phyloP scores from a whole-genome alignment of 495 filamentous ascomycete species.

The Aspergillus cristatus region DNA sequence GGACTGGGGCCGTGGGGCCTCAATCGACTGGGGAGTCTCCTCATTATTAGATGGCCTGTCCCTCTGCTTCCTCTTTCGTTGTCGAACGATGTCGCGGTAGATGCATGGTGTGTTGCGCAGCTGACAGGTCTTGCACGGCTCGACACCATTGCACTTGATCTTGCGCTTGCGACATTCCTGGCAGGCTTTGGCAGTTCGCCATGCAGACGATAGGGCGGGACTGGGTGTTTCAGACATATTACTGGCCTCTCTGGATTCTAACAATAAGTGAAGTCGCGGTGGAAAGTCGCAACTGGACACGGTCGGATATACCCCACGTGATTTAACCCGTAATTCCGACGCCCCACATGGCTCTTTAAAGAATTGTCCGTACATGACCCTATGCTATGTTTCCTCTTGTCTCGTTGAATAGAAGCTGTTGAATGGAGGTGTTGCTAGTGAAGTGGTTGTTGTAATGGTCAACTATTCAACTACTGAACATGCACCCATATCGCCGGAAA shows the following conservation, averaged over 20 bases:
- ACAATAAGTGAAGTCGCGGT: too few species aligned
- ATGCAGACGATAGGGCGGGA: constrained; percentile 12
- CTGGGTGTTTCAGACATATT: constrained; percentile 20
- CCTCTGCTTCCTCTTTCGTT: constrained; percentile 29
- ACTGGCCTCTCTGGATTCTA: background rate
- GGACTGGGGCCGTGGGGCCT: constrained; percentile 8
- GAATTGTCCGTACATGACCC: too few species aligned
- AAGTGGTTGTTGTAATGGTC: too few species aligned
- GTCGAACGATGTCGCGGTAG: constrained; percentile 33
- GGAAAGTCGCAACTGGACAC: too few species aligned
- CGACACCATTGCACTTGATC: constrained; percentile 34
- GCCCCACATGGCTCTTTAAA: too few species aligned
- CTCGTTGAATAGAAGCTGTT: too few species aligned
- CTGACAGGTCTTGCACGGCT: constrained; percentile 36
- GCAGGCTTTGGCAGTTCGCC: constrained; percentile 36
- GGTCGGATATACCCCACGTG: constrained; percentile 9
- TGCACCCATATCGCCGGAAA: too few species aligned
- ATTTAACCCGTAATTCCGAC: constrained; percentile 4
- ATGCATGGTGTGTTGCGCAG: constrained; percentile 25
- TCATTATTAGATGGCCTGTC: constrained; percentile 1
- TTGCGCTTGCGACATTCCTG: constrained; percentile 37
- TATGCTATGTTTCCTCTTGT: too few species aligned
- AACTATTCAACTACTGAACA: too few species aligned
- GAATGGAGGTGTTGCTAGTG: too few species aligned
- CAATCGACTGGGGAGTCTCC: background rate